phyloP scores from a whole-genome alignment of 179 eudicot species.

The Silene coronaria region DNA sequence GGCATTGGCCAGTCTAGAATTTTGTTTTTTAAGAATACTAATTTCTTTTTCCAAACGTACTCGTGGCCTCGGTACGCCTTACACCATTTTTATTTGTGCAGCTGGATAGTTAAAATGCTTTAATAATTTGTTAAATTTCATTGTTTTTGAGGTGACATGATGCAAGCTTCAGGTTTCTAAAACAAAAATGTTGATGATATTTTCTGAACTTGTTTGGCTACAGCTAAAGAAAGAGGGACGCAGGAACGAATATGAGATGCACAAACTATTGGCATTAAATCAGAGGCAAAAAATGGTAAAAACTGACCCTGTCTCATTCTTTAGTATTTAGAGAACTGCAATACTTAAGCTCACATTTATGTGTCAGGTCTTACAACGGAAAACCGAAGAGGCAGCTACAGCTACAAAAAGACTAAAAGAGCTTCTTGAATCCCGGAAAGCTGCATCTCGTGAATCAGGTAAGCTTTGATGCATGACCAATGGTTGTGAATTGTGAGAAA shows the following conservation, averaged over 20 bases:
- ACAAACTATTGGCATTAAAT: constrained; percentile 80
- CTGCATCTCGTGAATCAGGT: constrained; percentile 74
- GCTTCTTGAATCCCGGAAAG: constrained; percentile 74
- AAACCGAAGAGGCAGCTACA: constrained; percentile 91
- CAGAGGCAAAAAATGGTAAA: constrained; percentile 94
- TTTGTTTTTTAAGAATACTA: too few species aligned
- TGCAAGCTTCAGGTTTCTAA: neutral
- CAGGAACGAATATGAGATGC: constrained; percentile 99
- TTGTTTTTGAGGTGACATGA: neutral
- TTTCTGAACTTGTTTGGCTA: constrained; percentile 16
- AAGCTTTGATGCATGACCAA: neutral
- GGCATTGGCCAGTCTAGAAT: too few species aligned
- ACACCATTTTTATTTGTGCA: too few species aligned
- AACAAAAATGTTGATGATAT: neutral
- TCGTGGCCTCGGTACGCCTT: too few species aligned
- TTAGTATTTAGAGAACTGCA: neutral
- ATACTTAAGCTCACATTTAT: constrained; percentile 1
- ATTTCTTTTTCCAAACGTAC: too few species aligned
- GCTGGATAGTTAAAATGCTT: neutral
- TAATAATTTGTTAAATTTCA: neutral
- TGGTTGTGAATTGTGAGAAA: neutral
- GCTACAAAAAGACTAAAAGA: constrained; percentile 93
- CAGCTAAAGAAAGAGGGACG: constrained; percentile 99
- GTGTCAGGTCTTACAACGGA: constrained; percentile 80
- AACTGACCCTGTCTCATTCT: neutral